Percentiles rank a stretch among this genome's conserved stretches.
Evolutionary conservation across 1,139 yeast genomes (phyloP).

Genomic region (Candida gigantensis): DNA sequence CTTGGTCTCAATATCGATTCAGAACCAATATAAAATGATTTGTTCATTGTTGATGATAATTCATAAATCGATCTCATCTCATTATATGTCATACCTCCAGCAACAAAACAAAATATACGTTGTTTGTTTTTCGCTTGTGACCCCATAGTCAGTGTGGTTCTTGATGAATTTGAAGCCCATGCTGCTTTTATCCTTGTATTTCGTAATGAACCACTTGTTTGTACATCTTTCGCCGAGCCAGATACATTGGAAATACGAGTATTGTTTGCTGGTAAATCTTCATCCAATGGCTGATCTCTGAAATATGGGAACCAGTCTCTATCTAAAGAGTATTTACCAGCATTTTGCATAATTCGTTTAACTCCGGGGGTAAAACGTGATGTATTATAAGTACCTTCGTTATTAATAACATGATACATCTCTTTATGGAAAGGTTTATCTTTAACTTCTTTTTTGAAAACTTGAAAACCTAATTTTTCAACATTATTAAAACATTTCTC

Average conservation of each 20-base stretch:
- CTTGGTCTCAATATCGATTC: conserved; percentile 74
- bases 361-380: conserved; percentile 78
- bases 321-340: conserved; percentile 51
- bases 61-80: conserved; percentile 81
- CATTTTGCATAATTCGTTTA: conserved; percentile 55
- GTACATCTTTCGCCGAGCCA: conserved; percentile 11
- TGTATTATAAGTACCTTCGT: conserved; percentile 67
- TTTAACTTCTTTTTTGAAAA: conserved; percentile 52
- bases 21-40: conserved; percentile 82
- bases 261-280: conserved; percentile 39
- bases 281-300: conserved; percentile 72
- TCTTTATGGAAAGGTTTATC: conserved; percentile 42
- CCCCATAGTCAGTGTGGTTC: conserved; percentile 6
- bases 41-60: conserved; percentile 58
- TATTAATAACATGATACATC: conserved; percentile 66
- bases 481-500: conserved; percentile 63
- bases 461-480: conserved; percentile 63
- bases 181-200: conserved; percentile 78
- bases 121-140: conserved; percentile 51
- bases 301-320: conserved; percentile 69
- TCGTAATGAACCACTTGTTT: conserved; percentile 47
- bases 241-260: conserved; percentile 20
- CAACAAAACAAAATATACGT: conserved; percentile 73
- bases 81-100: conserved; percentile 88
- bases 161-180: conserved; percentile 64